Evolutionary conservation across 306 rosid species (phyloP), one percentile per base, ranked within the genome.

Genomic region (Castanea sativa): DNA sequence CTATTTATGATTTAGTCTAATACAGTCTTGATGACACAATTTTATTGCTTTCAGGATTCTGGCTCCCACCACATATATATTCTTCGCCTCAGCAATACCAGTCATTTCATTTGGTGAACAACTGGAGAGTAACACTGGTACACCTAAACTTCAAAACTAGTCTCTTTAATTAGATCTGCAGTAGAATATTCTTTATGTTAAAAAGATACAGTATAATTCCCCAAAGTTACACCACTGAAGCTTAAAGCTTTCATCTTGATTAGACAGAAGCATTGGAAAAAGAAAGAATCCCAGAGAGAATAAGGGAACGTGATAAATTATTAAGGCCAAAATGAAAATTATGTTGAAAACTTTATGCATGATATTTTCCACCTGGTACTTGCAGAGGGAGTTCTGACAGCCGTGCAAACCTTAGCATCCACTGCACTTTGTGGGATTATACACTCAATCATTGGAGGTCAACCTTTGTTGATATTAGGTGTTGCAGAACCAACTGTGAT

Each of bases 401-500:
- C 98, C 9, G 98, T 94, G 81, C 98, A 94, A 87, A 94, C 98
- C 57, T 74, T 94, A 73, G 98, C 76, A 43, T 91, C 98, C 35
- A 94, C 98, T 60, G 87, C 98, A 4, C 51, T 90, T 79, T 94
- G 98, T 83, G 98, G 98, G 52, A 84, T 92, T 51, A 91, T 94
- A 73, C 98, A 94, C 83, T 94, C 98, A 3, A 83, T 94, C 23
- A 60, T 94, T 55, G 98, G 98, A 63, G 98, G 98, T 83, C 98
- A 94, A 84, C 97, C 98, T 29, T 85, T 94, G 73, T 80, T 94
- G 63, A 92, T 94, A 79, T 83, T 94, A 60, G 98, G 98, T 71
- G 98, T 94, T 80, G 98, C 98, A n/a, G 98, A 94, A 81, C 98
- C 98, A 55, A 94, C 98, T 10, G 98, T 94, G 65, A 92, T 94